phyloP scores from a whole-genome alignment of 2,329 filamentous ascomycete species.

The Leptographium flavum region DNA sequence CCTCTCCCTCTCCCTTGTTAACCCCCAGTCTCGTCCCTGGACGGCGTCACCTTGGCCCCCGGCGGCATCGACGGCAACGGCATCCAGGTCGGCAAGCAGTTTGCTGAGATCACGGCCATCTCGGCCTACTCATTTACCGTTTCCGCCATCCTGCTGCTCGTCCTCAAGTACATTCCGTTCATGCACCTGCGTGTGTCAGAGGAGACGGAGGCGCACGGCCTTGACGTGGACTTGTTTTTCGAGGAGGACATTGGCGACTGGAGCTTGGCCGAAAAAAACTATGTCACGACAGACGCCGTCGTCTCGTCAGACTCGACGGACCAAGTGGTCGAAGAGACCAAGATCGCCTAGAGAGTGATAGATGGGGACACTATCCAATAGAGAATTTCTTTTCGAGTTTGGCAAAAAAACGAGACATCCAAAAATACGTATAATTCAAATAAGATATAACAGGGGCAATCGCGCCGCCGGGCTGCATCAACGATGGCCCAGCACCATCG shows the following conservation, averaged over 20 bases:
- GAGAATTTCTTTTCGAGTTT: too few relatives aligned
- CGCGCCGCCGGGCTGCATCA: too few relatives aligned
- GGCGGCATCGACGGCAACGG: slow-evolving; percentile 35
- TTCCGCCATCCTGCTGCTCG: slow-evolving; percentile 35
- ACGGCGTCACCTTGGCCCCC: slow-evolving; percentile 29
- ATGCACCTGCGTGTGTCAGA: slow-evolving; percentile 39
- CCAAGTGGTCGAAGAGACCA: background rate
- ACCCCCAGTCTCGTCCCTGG: slow-evolving; percentile 30
- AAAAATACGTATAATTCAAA: too few relatives aligned
- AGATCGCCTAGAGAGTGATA: background rate
- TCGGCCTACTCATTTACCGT: slow-evolving; percentile 39
- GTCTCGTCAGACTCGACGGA: background rate
- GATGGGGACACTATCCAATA: background rate
- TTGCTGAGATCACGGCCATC: slow-evolving; percentile 41
- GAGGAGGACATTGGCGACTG: slow-evolving; percentile 22
- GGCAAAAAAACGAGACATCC: too few relatives aligned
- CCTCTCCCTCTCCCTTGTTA: too few relatives aligned
- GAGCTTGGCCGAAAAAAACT: background rate
- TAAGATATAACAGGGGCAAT: too few relatives aligned
- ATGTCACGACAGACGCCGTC: background rate
- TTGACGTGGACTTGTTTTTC: slow-evolving; percentile 36
- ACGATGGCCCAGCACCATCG: too few relatives aligned
- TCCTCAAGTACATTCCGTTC: slow-evolving; percentile 43
- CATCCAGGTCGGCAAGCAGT: slow-evolving; percentile 40
- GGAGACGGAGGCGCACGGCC: slow-evolving; percentile 37